Evolutionary conservation across 164 flowering plant species (phyloP).

Genomic region (Chimonanthus salicifolius): DNA sequence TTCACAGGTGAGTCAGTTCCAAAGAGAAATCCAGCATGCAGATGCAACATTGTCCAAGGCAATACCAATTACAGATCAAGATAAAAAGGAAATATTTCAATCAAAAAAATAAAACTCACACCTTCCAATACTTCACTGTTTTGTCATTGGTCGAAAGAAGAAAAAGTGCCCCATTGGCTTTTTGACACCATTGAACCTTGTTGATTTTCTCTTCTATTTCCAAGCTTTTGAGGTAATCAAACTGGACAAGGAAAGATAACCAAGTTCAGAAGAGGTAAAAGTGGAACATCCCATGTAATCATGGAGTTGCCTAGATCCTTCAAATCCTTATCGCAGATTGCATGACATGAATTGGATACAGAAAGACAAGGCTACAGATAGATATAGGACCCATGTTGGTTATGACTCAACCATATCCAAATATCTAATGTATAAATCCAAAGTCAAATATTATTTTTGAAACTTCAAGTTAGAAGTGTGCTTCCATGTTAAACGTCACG

Average conservation of each 20-base stretch:
- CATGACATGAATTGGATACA: neutral
- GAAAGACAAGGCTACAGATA: neutral
- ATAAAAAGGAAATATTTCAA: neutral
- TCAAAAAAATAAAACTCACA: neutral
- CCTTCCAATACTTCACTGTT: conserved; percentile 52
- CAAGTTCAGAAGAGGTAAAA: conserved; percentile 1
- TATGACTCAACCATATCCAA: neutral
- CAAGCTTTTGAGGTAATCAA: conserved; percentile 91
- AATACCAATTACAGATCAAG: neutral
- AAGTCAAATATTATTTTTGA: too few species aligned
- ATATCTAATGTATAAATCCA: too few species aligned
- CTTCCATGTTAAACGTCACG: too few species aligned
- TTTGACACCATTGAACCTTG: conserved; percentile 87
- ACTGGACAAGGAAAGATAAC: conserved; percentile 31
- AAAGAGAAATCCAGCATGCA: neutral
- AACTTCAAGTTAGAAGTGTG: too few species aligned
- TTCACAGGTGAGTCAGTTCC: neutral
- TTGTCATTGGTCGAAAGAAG: conserved; percentile 68
- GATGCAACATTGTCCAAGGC: neutral
- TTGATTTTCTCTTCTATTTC: conserved; percentile 93
- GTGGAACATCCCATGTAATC: neutral
- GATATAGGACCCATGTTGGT: neutral
- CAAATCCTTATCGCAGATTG: neutral
- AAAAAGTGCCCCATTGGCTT: conserved; percentile 57
- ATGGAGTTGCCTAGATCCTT: neutral